These are phyloP conservation scores for Brasenia schreberi DNA, from an alignment of 164 flowering plant genomes.

Conservation along the genomic window DNA sequence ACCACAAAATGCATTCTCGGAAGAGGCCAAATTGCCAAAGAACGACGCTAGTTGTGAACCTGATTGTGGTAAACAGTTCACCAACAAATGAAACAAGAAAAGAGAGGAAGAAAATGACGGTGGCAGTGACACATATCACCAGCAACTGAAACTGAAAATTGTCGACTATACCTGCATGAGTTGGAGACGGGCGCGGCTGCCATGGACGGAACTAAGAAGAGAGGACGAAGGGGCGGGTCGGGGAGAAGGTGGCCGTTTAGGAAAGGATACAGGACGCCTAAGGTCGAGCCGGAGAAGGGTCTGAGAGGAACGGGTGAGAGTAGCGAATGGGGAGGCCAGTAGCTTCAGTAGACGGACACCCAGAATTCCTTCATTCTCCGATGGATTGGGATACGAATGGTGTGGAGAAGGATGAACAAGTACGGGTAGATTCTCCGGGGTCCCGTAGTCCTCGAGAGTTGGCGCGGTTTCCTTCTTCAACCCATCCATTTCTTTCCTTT, in stretches of 20 bases:
- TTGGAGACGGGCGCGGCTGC: slow-evolving; percentile 1
- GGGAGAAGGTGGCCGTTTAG: not conserved
- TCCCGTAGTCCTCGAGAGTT: too few species aligned
- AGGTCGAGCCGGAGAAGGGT: slow-evolving; percentile 2
- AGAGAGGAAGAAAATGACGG: not conserved
- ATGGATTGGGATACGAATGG: not conserved
- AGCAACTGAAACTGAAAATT: not conserved
- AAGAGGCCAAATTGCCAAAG: not conserved
- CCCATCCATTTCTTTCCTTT: too few species aligned
- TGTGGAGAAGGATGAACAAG: not conserved
- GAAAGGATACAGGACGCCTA: not conserved
- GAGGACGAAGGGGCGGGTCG: not conserved
- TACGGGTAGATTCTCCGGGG: too few species aligned
- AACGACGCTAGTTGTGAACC: not conserved
- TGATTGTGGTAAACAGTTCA: not conserved
- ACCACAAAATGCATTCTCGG: not conserved
- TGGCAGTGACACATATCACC: not conserved
- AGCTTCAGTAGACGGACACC: not conserved
- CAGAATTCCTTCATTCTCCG: not conserved
- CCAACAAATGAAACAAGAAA: not conserved
- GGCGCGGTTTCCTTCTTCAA: too few species aligned
- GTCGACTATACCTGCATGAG: slow-evolving; percentile 1
- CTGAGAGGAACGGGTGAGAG: not conserved
- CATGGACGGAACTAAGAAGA: not conserved
- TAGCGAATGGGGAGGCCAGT: not conserved